Percentiles rank a stretch among this genome's conserved stretches.
phyloP scores from a whole-genome alignment of 2,329 filamentous ascomycete species.

The Aaosphaeria arxii region DNA sequence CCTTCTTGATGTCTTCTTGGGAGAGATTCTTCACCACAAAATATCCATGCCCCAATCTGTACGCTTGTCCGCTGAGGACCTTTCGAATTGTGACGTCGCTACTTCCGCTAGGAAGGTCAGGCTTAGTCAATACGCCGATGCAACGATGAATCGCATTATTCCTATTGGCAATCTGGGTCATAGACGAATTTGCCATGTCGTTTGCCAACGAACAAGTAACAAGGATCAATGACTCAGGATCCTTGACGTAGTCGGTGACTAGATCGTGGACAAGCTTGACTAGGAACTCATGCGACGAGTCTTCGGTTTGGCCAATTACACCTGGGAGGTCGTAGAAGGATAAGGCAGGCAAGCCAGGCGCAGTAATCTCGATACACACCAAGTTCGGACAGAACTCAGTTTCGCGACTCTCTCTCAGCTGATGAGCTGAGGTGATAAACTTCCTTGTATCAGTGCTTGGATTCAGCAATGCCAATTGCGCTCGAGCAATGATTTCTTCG shows the following conservation, averaged over 20 bases:
- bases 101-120: slow-evolving; percentile 61
- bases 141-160: slow-evolving; percentile 41
- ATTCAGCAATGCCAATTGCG: slow-evolving; percentile 75
- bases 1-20: slow-evolving; percentile 48
- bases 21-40: slow-evolving; percentile 69
- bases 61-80: slow-evolving; percentile 62
- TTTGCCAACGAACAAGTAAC: slow-evolving; percentile 75
- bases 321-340: slow-evolving; percentile 86
- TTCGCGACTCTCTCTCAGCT: too few relatives aligned
- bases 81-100: slow-evolving; percentile 55
- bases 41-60: slow-evolving; percentile 69
- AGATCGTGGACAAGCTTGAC: slow-evolving; percentile 71
- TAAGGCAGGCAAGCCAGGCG: slow-evolving; percentile 67
- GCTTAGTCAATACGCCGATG: slow-evolving; percentile 75
- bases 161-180: slow-evolving; percentile 54
- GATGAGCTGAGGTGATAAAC: slow-evolving; percentile 21
- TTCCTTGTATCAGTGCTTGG: slow-evolving; percentile 51
- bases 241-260: slow-evolving; percentile 65
- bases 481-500: slow-evolving; percentile 66
- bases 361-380: slow-evolving; percentile 72
- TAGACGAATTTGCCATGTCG: slow-evolving; percentile 73
- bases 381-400: slow-evolving; percentile 81
- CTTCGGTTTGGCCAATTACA: slow-evolving; percentile 68
- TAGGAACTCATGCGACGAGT: slow-evolving; percentile 46
- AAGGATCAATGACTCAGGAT: slow-evolving; percentile 70